These are phyloP conservation scores for Pythium monospermum DNA, from an alignment of 352 stramenopile species.

Conservation along the genomic window DNA sequence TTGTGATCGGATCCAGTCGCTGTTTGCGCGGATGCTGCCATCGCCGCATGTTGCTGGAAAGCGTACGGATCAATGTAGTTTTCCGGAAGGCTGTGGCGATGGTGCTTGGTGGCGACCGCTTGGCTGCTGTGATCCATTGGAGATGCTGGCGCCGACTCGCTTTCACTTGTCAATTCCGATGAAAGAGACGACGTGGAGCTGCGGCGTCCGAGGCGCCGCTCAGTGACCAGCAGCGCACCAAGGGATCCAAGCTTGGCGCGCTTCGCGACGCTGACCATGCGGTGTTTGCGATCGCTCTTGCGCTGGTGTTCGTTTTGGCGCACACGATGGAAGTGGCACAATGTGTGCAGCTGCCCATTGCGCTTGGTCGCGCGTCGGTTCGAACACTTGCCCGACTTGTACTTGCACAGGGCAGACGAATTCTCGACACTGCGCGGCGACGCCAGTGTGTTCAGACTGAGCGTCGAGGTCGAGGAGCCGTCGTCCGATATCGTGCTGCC, in stretches of 20 bases:
- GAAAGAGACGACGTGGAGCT: slow-evolving; percentile 26
- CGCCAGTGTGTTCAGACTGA: slow-evolving; percentile 24
- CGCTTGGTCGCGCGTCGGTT: slow-evolving; percentile 81
- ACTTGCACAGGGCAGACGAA: slow-evolving; percentile 67
- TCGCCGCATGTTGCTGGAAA: too few relatives aligned
- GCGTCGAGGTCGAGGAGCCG: slow-evolving; percentile 1
- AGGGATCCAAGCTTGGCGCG: slow-evolving; percentile 68
- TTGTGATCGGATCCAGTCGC: slow-evolving; percentile 3
- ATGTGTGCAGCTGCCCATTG: slow-evolving; percentile 79
- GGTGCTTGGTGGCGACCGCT: not conserved
- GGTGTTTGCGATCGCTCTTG: slow-evolving; percentile 86
- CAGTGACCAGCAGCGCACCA: slow-evolving; percentile 35
- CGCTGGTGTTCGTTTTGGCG: slow-evolving; percentile 83
- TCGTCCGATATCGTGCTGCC: not conserved
- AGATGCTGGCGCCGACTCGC: slow-evolving; percentile 26
- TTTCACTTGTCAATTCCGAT: slow-evolving; percentile 30
- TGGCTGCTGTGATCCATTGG: slow-evolving; percentile 29
- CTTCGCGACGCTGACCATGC: slow-evolving; percentile 68
- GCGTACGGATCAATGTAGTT: too few relatives aligned
- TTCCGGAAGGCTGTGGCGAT: too few relatives aligned
- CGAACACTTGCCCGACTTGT: slow-evolving; percentile 83
- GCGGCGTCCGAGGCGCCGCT: slow-evolving; percentile 14
- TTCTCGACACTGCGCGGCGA: slow-evolving; percentile 40
- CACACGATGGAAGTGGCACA: slow-evolving; percentile 81
- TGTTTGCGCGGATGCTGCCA: too few relatives aligned